Conservation (phyloP, 768 basidiomycete genomes). For the Cubamyces lactineus region DNA sequence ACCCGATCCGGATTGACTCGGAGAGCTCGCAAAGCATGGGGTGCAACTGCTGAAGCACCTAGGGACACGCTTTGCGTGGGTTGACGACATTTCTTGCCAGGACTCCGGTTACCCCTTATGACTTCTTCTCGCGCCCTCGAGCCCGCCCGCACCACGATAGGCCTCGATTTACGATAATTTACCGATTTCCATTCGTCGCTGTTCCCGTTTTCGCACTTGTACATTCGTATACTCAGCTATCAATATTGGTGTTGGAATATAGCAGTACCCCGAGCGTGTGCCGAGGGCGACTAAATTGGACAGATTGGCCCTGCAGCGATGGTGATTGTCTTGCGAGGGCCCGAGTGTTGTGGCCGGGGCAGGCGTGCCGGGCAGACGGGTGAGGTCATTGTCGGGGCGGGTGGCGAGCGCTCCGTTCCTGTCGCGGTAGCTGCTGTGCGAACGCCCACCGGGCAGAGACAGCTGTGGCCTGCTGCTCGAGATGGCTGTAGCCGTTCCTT, state of each 20-base stretch:
- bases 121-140: slow-evolving; percentile 16
- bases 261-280: background rate
- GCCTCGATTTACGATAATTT: slow-evolving; percentile 25
- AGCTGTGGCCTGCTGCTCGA: background rate
- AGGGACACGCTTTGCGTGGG: background rate
- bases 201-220: slow-evolving; percentile 25
- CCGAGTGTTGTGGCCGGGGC: background rate
- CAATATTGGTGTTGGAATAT: slow-evolving; percentile 27
- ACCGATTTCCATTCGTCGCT: slow-evolving; percentile 22
- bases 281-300: background rate
- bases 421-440: background rate
- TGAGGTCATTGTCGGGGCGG: slow-evolving; percentile 15
- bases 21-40: slow-evolving; percentile 90
- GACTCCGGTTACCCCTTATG: slow-evolving; percentile 29
- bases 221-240: slow-evolving; percentile 28
- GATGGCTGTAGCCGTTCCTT: slow-evolving; percentile 2
- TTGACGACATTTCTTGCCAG: slow-evolving; percentile 18
- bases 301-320: background rate
- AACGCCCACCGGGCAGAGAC: background rate
- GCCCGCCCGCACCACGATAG: slow-evolving; percentile 4
- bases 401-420: slow-evolving; percentile 13
- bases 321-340: background rate
- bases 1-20: slow-evolving; percentile 95
- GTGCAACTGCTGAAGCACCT: slow-evolving; percentile 76
- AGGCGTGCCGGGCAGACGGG: background rate